These are phyloP conservation scores for Lithospermum erythrorhizon DNA, from an alignment of 257 asterid genomes.

Conservation along the genomic window DNA sequence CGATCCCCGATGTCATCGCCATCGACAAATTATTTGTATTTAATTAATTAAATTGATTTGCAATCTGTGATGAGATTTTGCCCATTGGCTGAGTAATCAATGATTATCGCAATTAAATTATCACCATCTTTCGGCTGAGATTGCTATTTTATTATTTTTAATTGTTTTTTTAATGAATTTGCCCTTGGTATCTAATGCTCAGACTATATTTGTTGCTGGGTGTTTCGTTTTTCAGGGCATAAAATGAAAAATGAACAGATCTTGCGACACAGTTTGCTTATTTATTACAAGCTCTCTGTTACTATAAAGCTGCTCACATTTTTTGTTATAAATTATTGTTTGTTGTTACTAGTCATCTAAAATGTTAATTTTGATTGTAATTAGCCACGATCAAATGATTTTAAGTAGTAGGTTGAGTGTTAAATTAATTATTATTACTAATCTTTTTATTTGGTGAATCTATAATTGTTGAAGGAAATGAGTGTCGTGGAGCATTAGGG, in stretches of 20 bases:
- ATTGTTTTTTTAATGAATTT: neutral
- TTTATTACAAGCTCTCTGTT: constrained; percentile 12
- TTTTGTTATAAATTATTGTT: too few species aligned
- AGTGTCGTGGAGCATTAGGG: too few species aligned
- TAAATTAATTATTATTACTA: too few species aligned
- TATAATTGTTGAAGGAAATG: too few species aligned
- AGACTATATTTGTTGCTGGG: constrained; percentile 29
- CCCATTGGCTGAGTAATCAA: constrained; percentile 21
- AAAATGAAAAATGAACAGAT: constrained; percentile 32
- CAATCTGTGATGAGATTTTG: constrained; percentile 39
- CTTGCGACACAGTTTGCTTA: constrained; percentile 50
- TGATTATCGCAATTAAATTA: constrained; percentile 31
- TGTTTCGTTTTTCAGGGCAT: constrained; percentile 43
- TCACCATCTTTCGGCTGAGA: constrained; percentile 93
- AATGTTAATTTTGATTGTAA: too few species aligned
- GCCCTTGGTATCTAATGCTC: constrained; percentile 55
- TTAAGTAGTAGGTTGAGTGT: too few species aligned
- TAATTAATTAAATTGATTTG: constrained; percentile 1
- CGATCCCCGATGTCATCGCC: too few species aligned
- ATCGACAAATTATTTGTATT: neutral
- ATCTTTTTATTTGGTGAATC: too few species aligned
- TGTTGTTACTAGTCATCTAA: too few species aligned
- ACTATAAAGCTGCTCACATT: constrained; percentile 22
- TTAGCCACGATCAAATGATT: too few species aligned
- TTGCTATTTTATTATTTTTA: constrained; percentile 14